Base-by-base conservation (phyloP, 1,139 yeast species). In the Lodderomyces oxycetoniae region DNA sequence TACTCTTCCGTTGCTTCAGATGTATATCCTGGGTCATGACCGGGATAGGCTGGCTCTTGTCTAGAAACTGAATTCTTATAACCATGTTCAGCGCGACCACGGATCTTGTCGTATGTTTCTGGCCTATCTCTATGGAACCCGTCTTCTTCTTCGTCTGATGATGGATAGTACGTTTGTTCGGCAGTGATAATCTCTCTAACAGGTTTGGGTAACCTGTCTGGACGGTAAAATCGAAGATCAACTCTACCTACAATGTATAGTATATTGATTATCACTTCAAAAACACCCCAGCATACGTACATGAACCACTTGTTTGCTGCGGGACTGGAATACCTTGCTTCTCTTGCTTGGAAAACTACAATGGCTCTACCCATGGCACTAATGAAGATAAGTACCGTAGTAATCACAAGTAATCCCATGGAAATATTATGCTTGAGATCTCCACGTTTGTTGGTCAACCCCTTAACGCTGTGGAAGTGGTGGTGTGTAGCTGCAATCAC, bases 401-500 rank as follows among this genome's bases (percentile, higher is more conserved):
- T 58, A n/a, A 49, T 34, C 13, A 53, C 44, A 16, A 67, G 53
- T 29, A 67, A 50, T 1, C 45, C 43, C 44, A 67, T 50, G 3
- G 71, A 64, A 9, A 45, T 44, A 40, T 64, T 65, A 45, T 65
- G 71, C 29, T 47, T 46, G 37, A 67, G 55, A 26, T 48, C 50
- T 35, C 71, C 71, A 57, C 71, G 59, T 42, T 62, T 46, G 34
- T 57, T 63, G 25, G 63, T 50, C 40, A 64, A 53, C 10, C 71
- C 71, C 42, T 64, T 61, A n/a, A 66, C 71, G 56, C 53, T 51
- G 28, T 60, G 61, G 45, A 53, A 58, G 41, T 63, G 69, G 42
- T 64, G 71, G 40, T 61, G 65, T 7, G 70, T 63, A 3, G 72
- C 69, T 16, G 71, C 68, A 44, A 66, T 66, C 17, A 66, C 71